Evolutionary conservation across 192 early-diverging fungal genomes (phyloP), one percentile per base, ranked within the genome.

Genomic region (Gaertneriomyces semiglobifer): DNA sequence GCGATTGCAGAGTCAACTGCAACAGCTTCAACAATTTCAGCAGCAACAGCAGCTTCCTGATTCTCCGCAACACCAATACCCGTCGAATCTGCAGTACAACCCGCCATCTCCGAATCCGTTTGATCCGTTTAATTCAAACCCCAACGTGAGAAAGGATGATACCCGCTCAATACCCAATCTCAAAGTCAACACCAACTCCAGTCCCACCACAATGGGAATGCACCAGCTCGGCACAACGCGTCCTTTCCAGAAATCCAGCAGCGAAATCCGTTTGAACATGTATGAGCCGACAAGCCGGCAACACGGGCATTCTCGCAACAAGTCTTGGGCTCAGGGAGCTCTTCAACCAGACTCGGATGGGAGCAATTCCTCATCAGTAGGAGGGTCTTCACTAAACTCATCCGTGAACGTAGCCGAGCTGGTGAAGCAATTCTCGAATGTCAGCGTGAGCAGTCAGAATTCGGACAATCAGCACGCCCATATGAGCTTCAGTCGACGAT

Each of bases 271-370:
- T 14, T 43, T 68, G 19, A 68, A 68, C 46, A 44, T 11, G 6
- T 18, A 60, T 48, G 66, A 68, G 20, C 19, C 57, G 5, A 38
- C 58, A 20, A 14, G n/a, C 6, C 66, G 66, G 7, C 25, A 48
- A 0, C 66, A 68, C 16, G 66, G 66, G 11, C 66, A 68, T 46
- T 68, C 66, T 4, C 42, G 66, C 48, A 68, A 68, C 42, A 68
- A 68, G 51, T 52, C 46, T 45, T 68, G 66, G 66, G 66, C 66
- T 6, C 66, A 68, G 33, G 55, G 16, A 33, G 25, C 25, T 33
- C 25, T 33, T 33, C 25, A 33, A 33, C 0, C 25, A 33, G 25
- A 33, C 25, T 33, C 25, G 25, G 51, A 10, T 20, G 62, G 19
- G 19, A n/a, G 33, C 55, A 57, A 14, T 20, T 20, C 18, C 60